Percentiles rank a stretch among this genome's conserved stretches.
Conservation (phyloP, 768 basidiomycete species). For the Mrakia blollopis region DNA sequence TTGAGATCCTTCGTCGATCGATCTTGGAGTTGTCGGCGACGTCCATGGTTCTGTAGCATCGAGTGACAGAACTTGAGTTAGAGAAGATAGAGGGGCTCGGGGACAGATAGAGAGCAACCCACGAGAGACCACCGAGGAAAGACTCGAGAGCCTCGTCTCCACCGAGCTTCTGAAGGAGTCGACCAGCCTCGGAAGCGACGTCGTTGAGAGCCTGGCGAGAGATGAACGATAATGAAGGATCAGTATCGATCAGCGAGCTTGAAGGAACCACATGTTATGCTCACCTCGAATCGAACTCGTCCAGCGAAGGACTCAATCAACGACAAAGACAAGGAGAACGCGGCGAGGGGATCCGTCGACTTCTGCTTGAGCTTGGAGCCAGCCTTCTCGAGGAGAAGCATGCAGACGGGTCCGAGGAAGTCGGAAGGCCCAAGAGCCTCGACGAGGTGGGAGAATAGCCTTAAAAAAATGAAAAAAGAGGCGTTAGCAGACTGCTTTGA, state of each 20-base stretch:
- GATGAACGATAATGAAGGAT: background rate
- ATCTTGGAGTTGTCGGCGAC: constrained; percentile 27
- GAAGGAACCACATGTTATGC: background rate
- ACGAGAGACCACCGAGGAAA: constrained; percentile 21
- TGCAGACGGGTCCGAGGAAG: constrained; percentile 73
- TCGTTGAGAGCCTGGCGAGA: constrained; percentile 27
- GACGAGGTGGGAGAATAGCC: constrained; percentile 84
- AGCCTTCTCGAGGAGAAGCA: constrained; percentile 77
- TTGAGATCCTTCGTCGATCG: constrained; percentile 22
- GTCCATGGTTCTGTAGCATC: background rate
- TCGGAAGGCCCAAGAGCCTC: constrained; percentile 72
- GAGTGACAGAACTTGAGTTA: background rate
- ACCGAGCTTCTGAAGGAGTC: constrained; percentile 5
- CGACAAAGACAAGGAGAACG: constrained; percentile 63
- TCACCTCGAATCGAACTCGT: constrained; percentile 35
- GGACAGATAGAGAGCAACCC: background rate
- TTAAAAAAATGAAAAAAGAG: constrained; percentile 40
- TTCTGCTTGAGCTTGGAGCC: constrained; percentile 51
- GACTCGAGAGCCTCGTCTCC: background rate
- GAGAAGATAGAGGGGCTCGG: background rate
- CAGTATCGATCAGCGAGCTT: background rate
- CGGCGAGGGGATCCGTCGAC: constrained; percentile 58
- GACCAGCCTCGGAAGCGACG: constrained; percentile 19
- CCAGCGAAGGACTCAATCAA: constrained; percentile 45
- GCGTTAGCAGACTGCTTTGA: no score